Conservation (phyloP, 2,329 filamentous ascomycete species). For the Simplicillium aogashimaense region DNA sequence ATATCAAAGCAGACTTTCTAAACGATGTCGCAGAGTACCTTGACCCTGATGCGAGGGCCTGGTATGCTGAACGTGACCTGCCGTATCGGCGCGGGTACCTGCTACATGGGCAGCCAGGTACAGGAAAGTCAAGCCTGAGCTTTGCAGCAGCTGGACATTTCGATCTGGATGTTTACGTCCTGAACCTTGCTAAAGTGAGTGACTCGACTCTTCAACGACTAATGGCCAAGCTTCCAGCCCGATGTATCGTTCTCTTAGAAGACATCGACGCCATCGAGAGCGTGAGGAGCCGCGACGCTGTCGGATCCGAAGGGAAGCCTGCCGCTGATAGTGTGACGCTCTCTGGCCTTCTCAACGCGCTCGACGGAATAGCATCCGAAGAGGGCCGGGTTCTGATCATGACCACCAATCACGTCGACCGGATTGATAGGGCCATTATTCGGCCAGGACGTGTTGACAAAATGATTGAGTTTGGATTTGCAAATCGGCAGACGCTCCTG, state of each 20-base stretch:
- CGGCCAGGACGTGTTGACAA: conserved; percentile 57
- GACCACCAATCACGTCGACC: conserved; percentile 60
- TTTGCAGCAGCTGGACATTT: conserved; percentile 24
- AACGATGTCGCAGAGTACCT: conserved; percentile 25
- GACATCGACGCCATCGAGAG: conserved; percentile 22
- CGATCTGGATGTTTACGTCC: conserved; percentile 23
- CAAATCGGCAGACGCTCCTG: conserved; percentile 3
- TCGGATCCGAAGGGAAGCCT: neutral
- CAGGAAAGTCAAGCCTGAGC: conserved; percentile 27
- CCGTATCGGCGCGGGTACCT: conserved; percentile 25
- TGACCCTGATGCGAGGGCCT: conserved; percentile 16
- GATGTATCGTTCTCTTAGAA: conserved; percentile 28
- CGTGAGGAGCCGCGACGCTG: neutral
- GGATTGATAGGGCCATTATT: conserved; percentile 53
- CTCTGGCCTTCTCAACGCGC: conserved; percentile 57
- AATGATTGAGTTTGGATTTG: conserved; percentile 4
- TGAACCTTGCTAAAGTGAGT: conserved; percentile 20
- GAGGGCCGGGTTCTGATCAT: conserved; percentile 65
- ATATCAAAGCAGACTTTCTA: conserved; percentile 13
- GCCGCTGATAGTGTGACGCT: conserved; percentile 31
- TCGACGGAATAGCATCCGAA: conserved; percentile 60
- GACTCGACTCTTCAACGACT: conserved; percentile 18
- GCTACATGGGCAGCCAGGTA: conserved; percentile 26
- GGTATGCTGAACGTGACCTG: conserved; percentile 18
- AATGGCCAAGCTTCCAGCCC: conserved; percentile 20